Evolutionary conservation across 257 asterid species (phyloP), one percentile per base, ranked within the genome.

Genomic region (Cinchona pubescens): DNA sequence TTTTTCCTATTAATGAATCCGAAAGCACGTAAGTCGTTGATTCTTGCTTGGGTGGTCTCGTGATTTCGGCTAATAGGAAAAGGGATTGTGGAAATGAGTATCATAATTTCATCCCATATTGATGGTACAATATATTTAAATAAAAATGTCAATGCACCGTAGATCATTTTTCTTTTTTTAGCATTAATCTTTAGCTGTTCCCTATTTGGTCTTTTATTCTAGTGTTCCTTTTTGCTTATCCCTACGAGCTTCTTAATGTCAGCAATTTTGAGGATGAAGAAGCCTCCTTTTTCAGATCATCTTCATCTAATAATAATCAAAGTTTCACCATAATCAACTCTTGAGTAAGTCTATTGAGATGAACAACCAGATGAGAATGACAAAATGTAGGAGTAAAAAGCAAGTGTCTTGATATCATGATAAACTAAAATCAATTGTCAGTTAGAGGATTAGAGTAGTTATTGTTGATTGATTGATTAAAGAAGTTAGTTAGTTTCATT

Each of bases 281-380:
- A 89, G 82, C 81, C 8, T 95, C 92, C 89, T 96, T 86, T 80
- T 91, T 96, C 78, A 86, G 94, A 88, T 85, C 97, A 69, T 82
- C 83, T 45, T 73, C 88, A 55, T 83, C 93, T 42, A 87, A 71
- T 78, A 82, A n/a, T n/a, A n/a, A n/a, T n/a, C n/a, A 85, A 85
- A 59, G 73, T 81, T 40, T 91, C 96, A 46, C 92, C 90, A 64
- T 85, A 93, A 75, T 81, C 92, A 48, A 79, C 88, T 29, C 94
- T 89, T 63, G 90, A 89, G 82, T 90, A 86, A 78, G 87, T 84
- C 76, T 74, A 71, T 76, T 83, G 84, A 87, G 92, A 90, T 67
- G 90, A 86, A 56, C 79, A 88, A 78, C 70, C 80, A 21, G 88
- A 90, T 60, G 76, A 78, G 81, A 67, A 40, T 21, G 85, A 79